Evolutionary conservation across 306 rosid genomes (phyloP), one percentile per base, ranked within the genome.

Genomic region (Geum urbanum): DNA sequence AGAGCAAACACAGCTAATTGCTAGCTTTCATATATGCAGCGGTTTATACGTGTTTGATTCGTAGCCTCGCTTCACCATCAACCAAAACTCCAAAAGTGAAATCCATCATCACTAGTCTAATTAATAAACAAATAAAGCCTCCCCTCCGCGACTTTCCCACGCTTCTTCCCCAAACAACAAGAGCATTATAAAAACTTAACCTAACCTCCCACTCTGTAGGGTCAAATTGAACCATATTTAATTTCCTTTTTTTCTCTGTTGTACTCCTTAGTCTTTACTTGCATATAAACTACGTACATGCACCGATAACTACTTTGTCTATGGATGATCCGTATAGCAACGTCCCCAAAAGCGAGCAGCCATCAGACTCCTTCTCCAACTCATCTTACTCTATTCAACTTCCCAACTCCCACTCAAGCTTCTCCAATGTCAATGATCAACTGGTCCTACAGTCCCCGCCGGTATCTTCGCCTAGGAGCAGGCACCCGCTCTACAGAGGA

Each of bases 91-190:
- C 27, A 24, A 18, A 40, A 74, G 9, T 27, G 27, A 5, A 27
- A 57, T 12, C 63, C 63, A 57, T 27, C 37, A 32, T 32, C 37
- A 32, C 37, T 32, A 32, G 6, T 4, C 35, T 9, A 62, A 14
- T 51, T 62, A 72, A 2, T 2, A 49, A 0, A 6, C 0, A 12
- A 6, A 2, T 35, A 55, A 19, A 52, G 8, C 16, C 22, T 5
- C 18, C 24, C 2, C 43, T 45, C 35, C 88, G 70, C 91, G 94
- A 85, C 6, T 71, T 76, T 46, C 88, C 91, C 94, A 90, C 96
- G 94, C 83, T 63, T 59, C 79, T 57, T 55, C 78, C 84, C 53
- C 41, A 12, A 1, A 9, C 7, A 8, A 41, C 46, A 7, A 6
- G 7, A 41, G 45, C 45, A 5, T 41, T 41, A 41, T 5, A 41